phyloP scores from a whole-genome alignment of 345 rosid genomes.

The Lumnitzera littorea region DNA sequence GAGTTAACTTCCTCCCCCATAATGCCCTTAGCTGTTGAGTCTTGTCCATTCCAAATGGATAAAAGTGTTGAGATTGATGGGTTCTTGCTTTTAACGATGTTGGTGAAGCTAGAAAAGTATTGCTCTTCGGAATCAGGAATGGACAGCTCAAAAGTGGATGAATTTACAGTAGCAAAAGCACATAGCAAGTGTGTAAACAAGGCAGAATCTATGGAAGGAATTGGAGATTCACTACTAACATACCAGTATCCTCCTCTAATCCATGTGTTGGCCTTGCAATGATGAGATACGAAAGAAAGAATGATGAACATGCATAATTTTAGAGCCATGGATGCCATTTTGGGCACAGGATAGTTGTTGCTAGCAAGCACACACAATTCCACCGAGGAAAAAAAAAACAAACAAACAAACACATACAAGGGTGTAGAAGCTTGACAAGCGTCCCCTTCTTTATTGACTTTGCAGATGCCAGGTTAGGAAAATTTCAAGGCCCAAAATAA shows the following conservation, averaged over 20 bases:
- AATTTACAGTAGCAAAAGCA: slow-evolving; percentile 18
- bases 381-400: no score
- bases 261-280: slow-evolving; percentile 18
- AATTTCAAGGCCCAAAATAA: no score
- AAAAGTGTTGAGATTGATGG: slow-evolving; percentile 20
- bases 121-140: slow-evolving; percentile 9
- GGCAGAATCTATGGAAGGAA: slow-evolving; percentile 16
- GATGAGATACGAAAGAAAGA: not conserved
- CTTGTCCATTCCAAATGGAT: slow-evolving; percentile 23
- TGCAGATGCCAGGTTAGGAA: no score
- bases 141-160: slow-evolving; percentile 19
- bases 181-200: slow-evolving; percentile 28
- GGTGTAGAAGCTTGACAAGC: no score
- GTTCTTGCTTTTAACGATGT: slow-evolving; percentile 20
- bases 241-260: slow-evolving; percentile 24
- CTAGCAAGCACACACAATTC: no score
- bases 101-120: slow-evolving; percentile 23
- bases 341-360: no score
- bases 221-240: slow-evolving; percentile 8
- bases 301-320: not conserved
- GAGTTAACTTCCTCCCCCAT: no score
- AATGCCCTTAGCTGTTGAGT: not conserved
- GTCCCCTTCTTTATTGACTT: no score
- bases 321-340: no score
- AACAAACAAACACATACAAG: no score